These are phyloP conservation scores for Trichoderma asperellum DNA, from an alignment of 2,329 filamentous ascomycete genomes.

Conservation along the genomic window DNA sequence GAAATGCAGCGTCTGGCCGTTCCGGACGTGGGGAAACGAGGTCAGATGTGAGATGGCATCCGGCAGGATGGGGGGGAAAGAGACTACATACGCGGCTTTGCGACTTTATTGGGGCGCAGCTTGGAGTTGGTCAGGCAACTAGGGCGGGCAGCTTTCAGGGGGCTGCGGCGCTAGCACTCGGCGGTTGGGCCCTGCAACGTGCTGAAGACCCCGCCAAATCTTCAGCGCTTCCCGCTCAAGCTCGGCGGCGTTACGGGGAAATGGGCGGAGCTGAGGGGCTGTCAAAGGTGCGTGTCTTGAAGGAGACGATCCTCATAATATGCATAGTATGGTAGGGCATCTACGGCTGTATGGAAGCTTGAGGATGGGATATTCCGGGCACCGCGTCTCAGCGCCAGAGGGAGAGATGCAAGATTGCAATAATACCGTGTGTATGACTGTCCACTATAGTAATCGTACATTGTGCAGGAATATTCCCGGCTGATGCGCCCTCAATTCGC, in stretches of 20 bases:
- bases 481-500: neutral
- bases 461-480: neutral
- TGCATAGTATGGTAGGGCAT: no score
- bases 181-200: conserved; percentile 16
- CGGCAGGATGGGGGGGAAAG: conserved; percentile 6
- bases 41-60: neutral
- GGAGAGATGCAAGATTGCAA: neutral
- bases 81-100: conserved; percentile 26
- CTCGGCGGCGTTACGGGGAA: neutral
- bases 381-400: neutral
- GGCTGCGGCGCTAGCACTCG: conserved; percentile 12
- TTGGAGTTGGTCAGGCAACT: conserved; percentile 26
- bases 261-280: neutral
- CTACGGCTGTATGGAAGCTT: no score
- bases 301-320: neutral
- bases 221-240: conserved; percentile 24
- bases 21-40: conserved; percentile 20
- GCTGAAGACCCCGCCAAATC: conserved; percentile 24
- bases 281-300: neutral
- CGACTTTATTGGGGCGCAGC: conserved; percentile 28
- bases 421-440: neutral
- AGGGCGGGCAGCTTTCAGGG: conserved; percentile 3
- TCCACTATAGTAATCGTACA: neutral
- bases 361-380: neutral
- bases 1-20: neutral